phyloP scores from a whole-genome alignment of 768 basidiomycete species.

The Hebeloma cylindrosporum region DNA sequence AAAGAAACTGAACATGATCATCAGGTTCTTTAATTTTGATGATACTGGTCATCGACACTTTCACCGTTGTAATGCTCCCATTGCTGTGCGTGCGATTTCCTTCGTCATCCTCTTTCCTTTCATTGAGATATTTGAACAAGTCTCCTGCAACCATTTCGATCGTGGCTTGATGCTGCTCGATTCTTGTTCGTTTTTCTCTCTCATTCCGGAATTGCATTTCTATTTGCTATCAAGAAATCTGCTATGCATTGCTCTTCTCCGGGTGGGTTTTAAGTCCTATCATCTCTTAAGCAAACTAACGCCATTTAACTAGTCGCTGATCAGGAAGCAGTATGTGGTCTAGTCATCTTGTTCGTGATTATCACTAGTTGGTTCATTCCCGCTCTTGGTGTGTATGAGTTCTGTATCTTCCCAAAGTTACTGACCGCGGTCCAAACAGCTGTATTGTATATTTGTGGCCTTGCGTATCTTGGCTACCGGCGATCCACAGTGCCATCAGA shows the following conservation, averaged over 20 bases:
- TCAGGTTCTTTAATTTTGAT: conserved; percentile 28
- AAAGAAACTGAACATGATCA: not conserved
- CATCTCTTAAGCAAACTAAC: not conserved
- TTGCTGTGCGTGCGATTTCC: conserved; percentile 23
- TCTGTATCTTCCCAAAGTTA: not conserved
- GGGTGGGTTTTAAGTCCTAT: conserved; percentile 14
- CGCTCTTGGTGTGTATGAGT: conserved; percentile 23
- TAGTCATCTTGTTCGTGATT: conserved; percentile 22
- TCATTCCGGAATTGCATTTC: conserved; percentile 27
- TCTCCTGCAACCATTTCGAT: conserved; percentile 25
- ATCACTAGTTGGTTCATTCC: conserved; percentile 29
- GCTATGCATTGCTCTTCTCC: conserved; percentile 23
- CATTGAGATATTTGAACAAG: conserved; percentile 9
- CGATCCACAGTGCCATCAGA: conserved; percentile 5
- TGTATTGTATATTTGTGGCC: conserved; percentile 17
- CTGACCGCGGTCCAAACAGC: conserved; percentile 3
- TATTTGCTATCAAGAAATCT: conserved; percentile 23
- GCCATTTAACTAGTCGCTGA: conserved; percentile 9
- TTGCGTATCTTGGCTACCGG: conserved; percentile 16
- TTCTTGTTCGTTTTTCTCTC: conserved; percentile 22
- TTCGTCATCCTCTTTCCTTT: not conserved
- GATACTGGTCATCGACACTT: conserved; percentile 26
- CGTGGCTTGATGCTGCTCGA: conserved; percentile 34
- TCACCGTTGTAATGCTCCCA: conserved; percentile 30
- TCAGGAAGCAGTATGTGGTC: conserved; percentile 21